Percentiles rank a stretch among this genome's conserved stretches.
Conservation (phyloP, 2,329 filamentous ascomycete species). For the Neonectria neomacrospora region DNA sequence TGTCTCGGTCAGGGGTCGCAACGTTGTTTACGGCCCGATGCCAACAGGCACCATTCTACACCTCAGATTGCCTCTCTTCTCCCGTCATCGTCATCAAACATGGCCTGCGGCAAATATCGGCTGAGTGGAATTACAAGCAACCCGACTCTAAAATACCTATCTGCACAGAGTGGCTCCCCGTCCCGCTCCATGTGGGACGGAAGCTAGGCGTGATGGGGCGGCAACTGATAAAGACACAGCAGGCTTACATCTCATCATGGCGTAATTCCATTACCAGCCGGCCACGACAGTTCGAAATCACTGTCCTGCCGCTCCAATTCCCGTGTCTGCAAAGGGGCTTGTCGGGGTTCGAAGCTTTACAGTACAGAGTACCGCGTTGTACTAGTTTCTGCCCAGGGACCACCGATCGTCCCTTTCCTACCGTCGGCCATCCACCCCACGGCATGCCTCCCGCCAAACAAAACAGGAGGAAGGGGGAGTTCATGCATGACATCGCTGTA, state of each 20-base stretch:
- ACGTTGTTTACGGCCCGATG: slow-evolving; percentile 8
- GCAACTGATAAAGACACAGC: slow-evolving; percentile 38
- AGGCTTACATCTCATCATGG: slow-evolving; percentile 25
- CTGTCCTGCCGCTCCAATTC: slow-evolving; percentile 17
- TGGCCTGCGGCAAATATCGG: slow-evolving; percentile 21
- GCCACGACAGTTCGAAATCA: slow-evolving; percentile 8
- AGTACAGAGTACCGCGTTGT: background rate
- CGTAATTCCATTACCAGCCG: slow-evolving; percentile 21
- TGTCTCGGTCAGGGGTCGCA: slow-evolving; percentile 6
- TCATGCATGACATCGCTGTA: slow-evolving; percentile 45
- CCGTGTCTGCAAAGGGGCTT: slow-evolving; percentile 6
- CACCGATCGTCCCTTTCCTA: slow-evolving; percentile 7
- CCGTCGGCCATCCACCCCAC: slow-evolving; percentile 14
- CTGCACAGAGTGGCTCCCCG: slow-evolving; percentile 35
- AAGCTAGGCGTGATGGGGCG: slow-evolving; percentile 35
- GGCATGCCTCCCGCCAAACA: slow-evolving; percentile 8
- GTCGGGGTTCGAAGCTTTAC: slow-evolving; percentile 16
- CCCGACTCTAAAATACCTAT: slow-evolving; percentile 33
- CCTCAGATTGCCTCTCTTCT: slow-evolving; percentile 9
- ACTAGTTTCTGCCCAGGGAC: slow-evolving; percentile 12
- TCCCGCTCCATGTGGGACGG: slow-evolving; percentile 41
- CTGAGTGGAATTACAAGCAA: slow-evolving; percentile 19
- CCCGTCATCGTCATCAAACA: slow-evolving; percentile 4
- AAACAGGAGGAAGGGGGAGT: slow-evolving; percentile 28
- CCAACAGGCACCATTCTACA: background rate